A percentile compares a stretch with the other conserved stretches of the same genome.
Conservation (phyloP, 1,139 yeast genomes). For the Debaryomyces nepalensis region DNA sequence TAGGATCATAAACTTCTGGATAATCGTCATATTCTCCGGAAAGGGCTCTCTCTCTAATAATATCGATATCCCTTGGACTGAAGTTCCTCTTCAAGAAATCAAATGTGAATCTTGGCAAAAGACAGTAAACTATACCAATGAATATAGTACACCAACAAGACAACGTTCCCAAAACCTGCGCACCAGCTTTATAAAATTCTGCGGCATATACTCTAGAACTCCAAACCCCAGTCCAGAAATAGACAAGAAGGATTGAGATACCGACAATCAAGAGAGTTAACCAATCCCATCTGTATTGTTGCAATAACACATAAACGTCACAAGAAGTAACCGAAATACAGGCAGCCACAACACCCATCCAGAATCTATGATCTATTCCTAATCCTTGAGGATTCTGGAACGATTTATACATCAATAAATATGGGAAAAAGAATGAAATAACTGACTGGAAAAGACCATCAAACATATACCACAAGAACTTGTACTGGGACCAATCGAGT, state of each 20-base stretch:
- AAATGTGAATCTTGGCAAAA: conserved; percentile 56
- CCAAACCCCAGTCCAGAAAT: conserved; percentile 69
- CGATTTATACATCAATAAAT: conserved; percentile 48
- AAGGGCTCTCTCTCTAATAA: conserved; percentile 54
- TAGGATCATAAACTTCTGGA: conserved; percentile 63
- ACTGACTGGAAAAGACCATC: conserved; percentile 65
- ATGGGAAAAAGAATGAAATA: conserved; percentile 59
- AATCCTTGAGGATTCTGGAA: conserved; percentile 57
- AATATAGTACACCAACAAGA: conserved; percentile 57
- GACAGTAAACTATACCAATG: conserved; percentile 49
- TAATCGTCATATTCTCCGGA: conserved; percentile 53
- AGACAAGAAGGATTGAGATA: conserved; percentile 56
- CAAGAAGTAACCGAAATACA: conserved; percentile 56
- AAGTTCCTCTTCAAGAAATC: conserved; percentile 54
- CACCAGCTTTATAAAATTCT: conserved; percentile 60
- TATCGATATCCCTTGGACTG: conserved; percentile 58
- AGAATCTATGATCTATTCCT: conserved; percentile 58
- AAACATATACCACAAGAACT: conserved; percentile 59
- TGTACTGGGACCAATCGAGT: conserved; percentile 55
- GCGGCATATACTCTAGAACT: conserved; percentile 43
- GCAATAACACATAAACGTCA: conserved; percentile 56
- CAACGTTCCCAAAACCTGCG: conserved; percentile 56
- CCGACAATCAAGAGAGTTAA: conserved; percentile 51
- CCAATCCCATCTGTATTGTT: conserved; percentile 68
- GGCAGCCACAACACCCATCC: conserved; percentile 57